Base-by-base conservation (phyloP, 2,329 filamentous ascomycete genomes). In the Dactylellina parvicollis region DNA sequence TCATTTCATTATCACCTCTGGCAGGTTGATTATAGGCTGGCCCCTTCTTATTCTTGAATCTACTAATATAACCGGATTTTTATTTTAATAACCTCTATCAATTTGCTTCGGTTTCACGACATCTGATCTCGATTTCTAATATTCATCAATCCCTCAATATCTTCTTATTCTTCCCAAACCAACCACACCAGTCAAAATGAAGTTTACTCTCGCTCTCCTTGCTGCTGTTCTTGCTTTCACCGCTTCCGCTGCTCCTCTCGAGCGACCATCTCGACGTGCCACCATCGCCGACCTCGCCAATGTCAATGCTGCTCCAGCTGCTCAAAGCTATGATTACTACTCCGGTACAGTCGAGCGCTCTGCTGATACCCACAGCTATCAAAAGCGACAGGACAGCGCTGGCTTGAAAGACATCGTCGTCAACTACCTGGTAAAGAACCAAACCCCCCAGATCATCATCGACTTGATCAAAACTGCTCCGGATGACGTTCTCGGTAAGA, bases 11-110 rank as follows among this genome's bases (percentile, higher is more conserved):
- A 64, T 64, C 56, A 46, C 67, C 67, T 72, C 67, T 72, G 67
- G 67, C 54, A 72, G 67, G 67, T 72, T 65, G 62, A 67, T 67
- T 50, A 18, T 50, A 67, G 62, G 62, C 62, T 59, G 62, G 62
- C 59, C 38, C 62, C 49, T 54, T 59, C 26, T 38, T 38, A 14
- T 14, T 4, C 16, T 32, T 12, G 30, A 12, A 5, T 32, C n/a
- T n/a, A n/a, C n/a, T 32, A 32, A 5, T 32, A 12, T 12, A 32
- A 5, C 30, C 30, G 16, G 16, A 38, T 14, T 14, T 14, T 38
- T 5, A 32, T 5, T 32, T 32, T 32, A 22, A 57, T 60, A 36
- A 47, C 34, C 40, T 56, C 49, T 66, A 20, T 47, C 50, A 38
- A 46, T 40, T 30, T 66, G 16, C 24, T 66, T 50, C 47, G 26